Percentiles rank a stretch among this genome's conserved stretches.
phyloP scores from a whole-genome alignment of 1,139 yeast species.

The Scheffersomyces lignicola region DNA sequence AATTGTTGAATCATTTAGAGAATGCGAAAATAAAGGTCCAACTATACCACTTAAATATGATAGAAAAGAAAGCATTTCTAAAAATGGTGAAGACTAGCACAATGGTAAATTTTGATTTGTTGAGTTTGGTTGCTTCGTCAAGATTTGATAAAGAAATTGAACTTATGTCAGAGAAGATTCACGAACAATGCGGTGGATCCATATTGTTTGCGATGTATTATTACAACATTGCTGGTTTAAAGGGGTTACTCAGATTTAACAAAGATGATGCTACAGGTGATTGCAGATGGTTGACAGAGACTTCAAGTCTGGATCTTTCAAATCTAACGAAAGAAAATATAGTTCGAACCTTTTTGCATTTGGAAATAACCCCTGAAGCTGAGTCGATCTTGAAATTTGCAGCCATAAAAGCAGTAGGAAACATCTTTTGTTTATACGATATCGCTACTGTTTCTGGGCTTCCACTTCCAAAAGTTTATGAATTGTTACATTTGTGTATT shows the following conservation, averaged over 20 bases:
- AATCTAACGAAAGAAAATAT: conserved; percentile 10
- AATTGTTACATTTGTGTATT: conserved; percentile 34
- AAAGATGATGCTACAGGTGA: background rate
- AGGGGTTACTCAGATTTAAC: conserved; percentile 3
- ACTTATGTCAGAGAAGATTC: conserved; percentile 5
- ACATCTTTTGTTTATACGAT: conserved; percentile 45
- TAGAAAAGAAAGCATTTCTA: background rate
- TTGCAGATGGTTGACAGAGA: conserved; percentile 6
- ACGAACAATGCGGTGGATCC: conserved; percentile 10
- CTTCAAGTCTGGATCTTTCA: background rate
- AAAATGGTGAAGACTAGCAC: background rate
- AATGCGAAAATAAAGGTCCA: conserved; percentile 7
- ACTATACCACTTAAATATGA: background rate
- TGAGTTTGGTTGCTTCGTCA: too few species aligned
- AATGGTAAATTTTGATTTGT: background rate
- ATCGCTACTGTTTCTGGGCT: conserved; percentile 39
- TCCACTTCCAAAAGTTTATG: conserved; percentile 24
- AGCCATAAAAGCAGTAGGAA: conserved; percentile 43
- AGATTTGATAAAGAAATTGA: conserved; percentile 1
- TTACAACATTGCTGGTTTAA: conserved; percentile 11
- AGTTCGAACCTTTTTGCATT: conserved; percentile 13
- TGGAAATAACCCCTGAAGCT: conserved; percentile 18
- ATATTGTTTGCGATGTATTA: conserved; percentile 8
- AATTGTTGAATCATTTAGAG: conserved; percentile 8
- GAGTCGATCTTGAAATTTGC: conserved; percentile 38